Evolutionary conservation across 495 filamentous ascomycete species (phyloP).

Genomic region (Tetracladium setigerum): DNA sequence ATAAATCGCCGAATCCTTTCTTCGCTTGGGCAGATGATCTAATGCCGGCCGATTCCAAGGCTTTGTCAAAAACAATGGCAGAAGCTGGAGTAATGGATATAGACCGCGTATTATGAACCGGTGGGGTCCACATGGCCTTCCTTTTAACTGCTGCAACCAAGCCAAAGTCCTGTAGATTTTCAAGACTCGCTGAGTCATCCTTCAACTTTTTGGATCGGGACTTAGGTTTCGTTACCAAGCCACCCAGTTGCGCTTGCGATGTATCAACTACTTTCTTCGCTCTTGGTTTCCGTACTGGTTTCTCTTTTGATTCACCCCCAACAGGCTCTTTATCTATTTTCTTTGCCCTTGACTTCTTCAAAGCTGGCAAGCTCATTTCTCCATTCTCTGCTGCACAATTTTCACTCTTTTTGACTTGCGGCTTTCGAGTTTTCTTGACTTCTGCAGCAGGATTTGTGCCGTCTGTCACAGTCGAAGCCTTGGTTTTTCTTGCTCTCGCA

Average conservation of each 20-base stretch:
- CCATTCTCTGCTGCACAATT: neutral
- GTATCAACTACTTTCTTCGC: slow-evolving; percentile 14
- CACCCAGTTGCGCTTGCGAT: slow-evolving; percentile 26
- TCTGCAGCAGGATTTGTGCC: slow-evolving; percentile 9
- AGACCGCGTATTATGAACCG: slow-evolving; percentile 12
- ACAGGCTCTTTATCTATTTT: slow-evolving; percentile 12
- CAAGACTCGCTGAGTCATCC: slow-evolving; percentile 3
- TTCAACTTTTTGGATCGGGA: neutral
- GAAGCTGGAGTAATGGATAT: neutral
- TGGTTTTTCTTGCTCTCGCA: slow-evolving; percentile 1
- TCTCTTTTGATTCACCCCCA: slow-evolving; percentile 20
- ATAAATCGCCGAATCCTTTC: slow-evolving; percentile 18
- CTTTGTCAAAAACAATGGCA: slow-evolving; percentile 6
- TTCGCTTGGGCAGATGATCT: neutral
- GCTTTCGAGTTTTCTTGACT: slow-evolving; percentile 29
- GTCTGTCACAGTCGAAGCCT: slow-evolving; percentile 4
- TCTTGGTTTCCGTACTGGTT: slow-evolving; percentile 28
- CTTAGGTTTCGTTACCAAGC: slow-evolving; percentile 26
- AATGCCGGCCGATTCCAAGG: slow-evolving; percentile 12
- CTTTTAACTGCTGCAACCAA: slow-evolving; percentile 42
- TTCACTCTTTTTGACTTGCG: slow-evolving; percentile 17
- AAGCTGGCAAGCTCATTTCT: slow-evolving; percentile 9
- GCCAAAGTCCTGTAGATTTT: slow-evolving; percentile 17
- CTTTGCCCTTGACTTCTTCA: slow-evolving; percentile 17
- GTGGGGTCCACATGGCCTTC: slow-evolving; percentile 53